Base-by-base conservation (phyloP, 2,329 filamentous ascomycete species). In the Trichoderma atrobrunneum region DNA sequence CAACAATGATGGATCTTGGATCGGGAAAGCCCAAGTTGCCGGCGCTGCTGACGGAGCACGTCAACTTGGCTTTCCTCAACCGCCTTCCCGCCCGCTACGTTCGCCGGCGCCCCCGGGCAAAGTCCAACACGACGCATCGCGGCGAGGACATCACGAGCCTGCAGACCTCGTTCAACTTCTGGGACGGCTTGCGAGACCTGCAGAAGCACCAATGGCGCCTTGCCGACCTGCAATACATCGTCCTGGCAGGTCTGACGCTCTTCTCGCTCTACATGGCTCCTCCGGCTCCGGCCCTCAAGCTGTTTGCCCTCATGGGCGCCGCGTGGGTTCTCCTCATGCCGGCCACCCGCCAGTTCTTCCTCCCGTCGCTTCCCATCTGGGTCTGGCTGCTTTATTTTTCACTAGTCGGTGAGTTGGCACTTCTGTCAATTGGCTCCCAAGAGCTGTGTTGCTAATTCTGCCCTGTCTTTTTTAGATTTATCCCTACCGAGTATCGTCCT, bases 371-470 rank as follows among this genome's bases (percentile, higher is more conserved):
- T 73, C 92, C 93, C 7, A 93, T 97, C 75, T 91, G 93, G 81
- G 91, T 90, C 28, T 98, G 95, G 89, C 86, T 98, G 54, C 85
- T 98, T 63, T 93, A 97, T 98, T 97, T 84, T 97, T 96, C 82
- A 91, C 92, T 75, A 96, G 93, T 86, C 92, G 95, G 94, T 97
- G 90, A 85, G 93, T 89, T 26, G 74, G 16, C 39, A 12, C 61
- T 56, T 43, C 64, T 21, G 36, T 18, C 12, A 21, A 24, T 39
- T 48, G 36, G 11, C 16, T 18, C 6, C 16, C 12, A 2, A n/a
- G 7, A 12, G 24, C 18, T 51, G 24, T 32, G 24, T 63, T 12
- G 43, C 59, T 63, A 70, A 63, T 43, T 8, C 7, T 32, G 12
- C 21, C 34, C 34, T 14, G 12, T 28, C n/a, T 64, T 72, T 12